Percentiles rank a stretch among this genome's conserved stretches.
Evolutionary conservation across 2,329 filamentous ascomycete species (phyloP).

Genomic region (Amauroascus niger): DNA sequence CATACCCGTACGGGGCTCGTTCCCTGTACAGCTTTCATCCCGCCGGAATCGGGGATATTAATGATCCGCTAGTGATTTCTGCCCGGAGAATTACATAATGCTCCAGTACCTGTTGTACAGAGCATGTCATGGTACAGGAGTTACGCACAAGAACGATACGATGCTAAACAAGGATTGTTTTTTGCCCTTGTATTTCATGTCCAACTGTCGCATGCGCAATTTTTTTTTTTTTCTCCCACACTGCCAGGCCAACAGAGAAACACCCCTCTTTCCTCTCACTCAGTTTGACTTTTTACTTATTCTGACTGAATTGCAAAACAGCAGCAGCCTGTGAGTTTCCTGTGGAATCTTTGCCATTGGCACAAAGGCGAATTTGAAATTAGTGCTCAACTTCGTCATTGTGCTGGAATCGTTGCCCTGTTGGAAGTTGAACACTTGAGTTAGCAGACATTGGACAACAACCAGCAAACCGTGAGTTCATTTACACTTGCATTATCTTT

Average conservation of each 20-base stretch:
- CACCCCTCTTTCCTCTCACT: background rate
- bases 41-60: background rate
- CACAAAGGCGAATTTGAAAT: background rate
- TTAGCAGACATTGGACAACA: background rate
- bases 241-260: background rate
- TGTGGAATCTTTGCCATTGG: background rate
- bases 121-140: background rate
- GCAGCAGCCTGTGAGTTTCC: background rate
- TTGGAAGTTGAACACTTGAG: background rate
- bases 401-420: background rate
- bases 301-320: background rate
- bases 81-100: background rate
- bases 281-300: background rate
- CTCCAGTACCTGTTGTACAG: background rate
- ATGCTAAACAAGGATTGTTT: background rate
- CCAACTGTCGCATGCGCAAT: constrained; percentile 7
- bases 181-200: background rate
- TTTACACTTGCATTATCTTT: background rate
- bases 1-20: background rate
- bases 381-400: background rate
- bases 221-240: constrained; percentile 8
- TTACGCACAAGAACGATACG: constrained; percentile 4
- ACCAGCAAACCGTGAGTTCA: background rate
- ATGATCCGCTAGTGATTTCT: background rate
- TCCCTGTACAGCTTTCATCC: background rate